phyloP scores from a whole-genome alignment of 2,329 filamentous ascomycete species.

The Lasiodiplodia theobromae region DNA sequence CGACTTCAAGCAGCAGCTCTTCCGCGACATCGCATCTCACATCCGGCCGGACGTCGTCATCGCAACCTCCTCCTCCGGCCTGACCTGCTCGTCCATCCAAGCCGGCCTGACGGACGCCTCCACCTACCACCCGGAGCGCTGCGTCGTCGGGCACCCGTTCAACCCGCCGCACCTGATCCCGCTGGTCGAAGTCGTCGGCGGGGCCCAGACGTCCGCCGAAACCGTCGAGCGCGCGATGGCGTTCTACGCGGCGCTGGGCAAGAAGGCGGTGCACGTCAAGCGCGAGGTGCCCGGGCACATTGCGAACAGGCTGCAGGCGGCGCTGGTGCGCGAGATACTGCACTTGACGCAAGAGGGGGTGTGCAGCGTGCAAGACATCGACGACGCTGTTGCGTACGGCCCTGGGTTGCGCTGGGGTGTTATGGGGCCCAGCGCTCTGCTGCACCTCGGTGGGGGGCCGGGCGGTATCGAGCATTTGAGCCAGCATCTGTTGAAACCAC shows the following conservation, averaged over 20 bases:
- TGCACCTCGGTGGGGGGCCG: conserved; percentile 34
- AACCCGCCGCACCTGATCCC: conserved; percentile 59
- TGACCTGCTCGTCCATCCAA: conserved; percentile 45
- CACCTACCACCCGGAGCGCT: conserved; percentile 42
- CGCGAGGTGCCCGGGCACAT: conserved; percentile 54
- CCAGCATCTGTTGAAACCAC: conserved; percentile 33
- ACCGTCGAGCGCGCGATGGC: conserved; percentile 40
- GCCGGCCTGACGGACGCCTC: conserved; percentile 32
- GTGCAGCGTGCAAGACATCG: conserved; percentile 33
- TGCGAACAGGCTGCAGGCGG: conserved; percentile 54
- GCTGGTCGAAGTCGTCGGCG: conserved; percentile 55
- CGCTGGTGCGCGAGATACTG: conserved; percentile 34
- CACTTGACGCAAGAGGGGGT: conserved; percentile 33
- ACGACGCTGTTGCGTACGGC: conserved; percentile 34
- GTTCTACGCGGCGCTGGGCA: conserved; percentile 52
- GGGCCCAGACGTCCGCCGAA: conserved; percentile 38
- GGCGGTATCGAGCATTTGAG: conserved; percentile 35
- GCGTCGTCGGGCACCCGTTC: conserved; percentile 57
- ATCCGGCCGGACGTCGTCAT: conserved; percentile 46
- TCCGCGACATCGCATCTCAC: conserved; percentile 44
- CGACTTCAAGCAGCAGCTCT: conserved; percentile 49
- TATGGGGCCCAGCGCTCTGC: conserved; percentile 33
- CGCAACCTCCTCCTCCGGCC: conserved; percentile 50
- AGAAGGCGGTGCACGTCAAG: conserved; percentile 50
- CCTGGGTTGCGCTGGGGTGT: conserved; percentile 35